Percentiles rank a stretch among this genome's conserved stretches.
These are phyloP conservation scores for Penicillium sp. DNA, from an alignment of 2,329 filamentous ascomycete genomes.

Conservation along the genomic window DNA sequence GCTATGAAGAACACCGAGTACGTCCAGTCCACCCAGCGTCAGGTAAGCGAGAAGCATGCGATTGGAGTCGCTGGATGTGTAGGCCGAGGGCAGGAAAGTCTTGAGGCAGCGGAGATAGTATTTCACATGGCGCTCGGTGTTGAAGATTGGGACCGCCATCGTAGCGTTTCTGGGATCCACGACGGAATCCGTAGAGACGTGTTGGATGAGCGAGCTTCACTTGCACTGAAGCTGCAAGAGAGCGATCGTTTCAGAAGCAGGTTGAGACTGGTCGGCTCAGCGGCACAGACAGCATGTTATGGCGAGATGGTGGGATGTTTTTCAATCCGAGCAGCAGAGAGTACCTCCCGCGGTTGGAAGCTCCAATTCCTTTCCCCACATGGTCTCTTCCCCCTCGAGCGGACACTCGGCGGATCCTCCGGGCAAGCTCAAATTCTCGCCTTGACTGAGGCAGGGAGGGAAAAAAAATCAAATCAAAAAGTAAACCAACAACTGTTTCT, in stretches of 20 bases:
- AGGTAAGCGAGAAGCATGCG: constrained; percentile 88
- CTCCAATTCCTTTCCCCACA: constrained; percentile 19
- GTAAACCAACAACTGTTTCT: too few relatives aligned
- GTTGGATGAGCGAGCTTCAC: not conserved
- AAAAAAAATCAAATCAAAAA: too few relatives aligned
- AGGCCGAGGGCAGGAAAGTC: constrained; percentile 70
- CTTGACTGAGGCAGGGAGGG: not conserved
- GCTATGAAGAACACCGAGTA: constrained; percentile 61
- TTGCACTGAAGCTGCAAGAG: not conserved
- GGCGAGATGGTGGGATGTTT: constrained; percentile 7
- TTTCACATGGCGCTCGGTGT: constrained; percentile 64
- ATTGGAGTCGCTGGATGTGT: constrained; percentile 83
- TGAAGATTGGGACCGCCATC: constrained; percentile 28
- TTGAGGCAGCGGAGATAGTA: constrained; percentile 91
- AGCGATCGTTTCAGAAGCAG: not conserved
- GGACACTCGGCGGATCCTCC: constrained; percentile 8
- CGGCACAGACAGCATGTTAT: constrained; percentile 1
- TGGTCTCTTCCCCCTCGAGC: not conserved
- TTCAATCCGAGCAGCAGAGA: constrained; percentile 13
- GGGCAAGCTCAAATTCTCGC: not conserved
- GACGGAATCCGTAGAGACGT: not conserved
- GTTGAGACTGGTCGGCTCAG: not conserved
- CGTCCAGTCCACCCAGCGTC: constrained; percentile 75
- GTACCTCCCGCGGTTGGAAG: not conserved
- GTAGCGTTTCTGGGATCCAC: constrained; percentile 2